phyloP scores from a whole-genome alignment of 108 stramenopile genomes.

The Cyclotella atomus region DNA sequence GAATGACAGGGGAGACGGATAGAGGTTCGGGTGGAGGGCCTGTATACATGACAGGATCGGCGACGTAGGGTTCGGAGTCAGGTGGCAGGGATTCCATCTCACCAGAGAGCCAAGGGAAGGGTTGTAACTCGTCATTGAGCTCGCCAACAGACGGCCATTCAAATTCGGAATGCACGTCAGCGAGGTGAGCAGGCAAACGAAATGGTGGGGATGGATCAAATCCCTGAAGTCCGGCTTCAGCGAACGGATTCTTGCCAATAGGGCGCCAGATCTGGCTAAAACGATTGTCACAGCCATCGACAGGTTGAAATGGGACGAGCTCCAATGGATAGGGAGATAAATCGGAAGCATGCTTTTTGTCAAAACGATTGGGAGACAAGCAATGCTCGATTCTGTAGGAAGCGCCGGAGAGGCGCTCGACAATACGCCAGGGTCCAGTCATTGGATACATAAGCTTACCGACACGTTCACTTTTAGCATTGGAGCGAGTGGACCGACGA shows the following conservation, averaged over 20 bases:
- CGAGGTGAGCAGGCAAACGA: neutral
- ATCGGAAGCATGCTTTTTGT: conserved; percentile 16
- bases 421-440: conserved; percentile 22
- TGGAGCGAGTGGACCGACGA: neutral
- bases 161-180: neutral
- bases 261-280: conserved; percentile 3
- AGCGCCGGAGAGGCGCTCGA: neutral
- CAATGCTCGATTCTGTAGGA: neutral
- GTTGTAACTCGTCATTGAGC: conserved; percentile 13
- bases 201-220: neutral
- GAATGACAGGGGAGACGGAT: neutral
- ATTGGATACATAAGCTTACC: neutral
- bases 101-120: too few species aligned
- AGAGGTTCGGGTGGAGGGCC: neutral
- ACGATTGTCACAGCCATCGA: neutral
- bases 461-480: neutral
- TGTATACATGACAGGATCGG: neutral
- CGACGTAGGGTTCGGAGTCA: too few species aligned
- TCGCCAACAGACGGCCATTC: conserved; percentile 1
- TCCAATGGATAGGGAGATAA: conserved; percentile 10
- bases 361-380: neutral
- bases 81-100: neutral
- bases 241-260: neutral
- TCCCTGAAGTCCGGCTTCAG: conserved; percentile 9
- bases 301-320: neutral